Percentiles rank a stretch among this genome's conserved stretches.
Evolutionary conservation across 139 green algal species (phyloP).

Genomic region (Volvox africanus): DNA sequence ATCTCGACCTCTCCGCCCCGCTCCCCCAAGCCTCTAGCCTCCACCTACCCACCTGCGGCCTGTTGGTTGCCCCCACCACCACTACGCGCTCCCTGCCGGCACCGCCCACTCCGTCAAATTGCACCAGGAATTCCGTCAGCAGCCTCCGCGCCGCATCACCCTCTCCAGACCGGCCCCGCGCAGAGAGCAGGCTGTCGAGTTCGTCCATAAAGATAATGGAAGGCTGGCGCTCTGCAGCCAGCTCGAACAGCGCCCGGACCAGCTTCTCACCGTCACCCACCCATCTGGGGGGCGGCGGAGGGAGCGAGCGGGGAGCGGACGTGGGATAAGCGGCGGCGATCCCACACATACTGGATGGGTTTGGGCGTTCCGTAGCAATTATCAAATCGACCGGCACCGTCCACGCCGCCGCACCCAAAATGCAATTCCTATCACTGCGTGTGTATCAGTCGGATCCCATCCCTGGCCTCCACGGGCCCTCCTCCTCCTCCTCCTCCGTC

Average conservation of each 20-base stretch:
- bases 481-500: background rate
- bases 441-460: background rate
- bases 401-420: no score
- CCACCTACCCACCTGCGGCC: slow-evolving; percentile 55
- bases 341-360: no score
- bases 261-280: slow-evolving; percentile 96
- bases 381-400: no score
- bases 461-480: background rate
- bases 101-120: slow-evolving; percentile 67
- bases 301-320: slow-evolving; percentile 16
- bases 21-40: background rate
- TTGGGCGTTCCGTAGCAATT: no score
- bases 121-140: slow-evolving; percentile 98
- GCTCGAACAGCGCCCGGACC: slow-evolving; percentile 83
- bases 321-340: no score
- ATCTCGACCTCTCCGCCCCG: background rate
- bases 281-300: slow-evolving; percentile 58
- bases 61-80: slow-evolving; percentile 74
- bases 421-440: no score
- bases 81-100: slow-evolving; percentile 48
- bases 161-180: slow-evolving; percentile 73
- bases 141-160: slow-evolving; percentile 95
- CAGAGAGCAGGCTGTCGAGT: slow-evolving; percentile 81
- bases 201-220: slow-evolving; percentile 94
- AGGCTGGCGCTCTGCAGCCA: slow-evolving; percentile 57